phyloP scores from a whole-genome alignment of 306 rosid species.

The Gleditsia sinensis region DNA sequence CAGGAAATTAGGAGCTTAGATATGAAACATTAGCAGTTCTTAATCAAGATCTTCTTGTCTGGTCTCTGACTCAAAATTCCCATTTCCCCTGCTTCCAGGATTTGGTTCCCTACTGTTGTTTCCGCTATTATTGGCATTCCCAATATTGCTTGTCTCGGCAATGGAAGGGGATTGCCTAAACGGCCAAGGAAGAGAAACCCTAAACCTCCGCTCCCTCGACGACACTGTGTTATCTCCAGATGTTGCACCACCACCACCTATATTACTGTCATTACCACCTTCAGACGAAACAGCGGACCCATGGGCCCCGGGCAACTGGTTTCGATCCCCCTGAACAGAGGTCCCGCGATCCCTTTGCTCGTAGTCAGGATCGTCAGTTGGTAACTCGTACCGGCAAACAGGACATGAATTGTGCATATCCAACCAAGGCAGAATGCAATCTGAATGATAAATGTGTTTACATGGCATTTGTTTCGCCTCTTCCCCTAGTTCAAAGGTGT shows the following conservation, averaged over 20 bases:
- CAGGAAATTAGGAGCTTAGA: too few species aligned
- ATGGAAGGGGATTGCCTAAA: conserved; percentile 50
- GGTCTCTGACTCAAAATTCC: too few species aligned
- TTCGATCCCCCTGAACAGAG: conserved; percentile 29
- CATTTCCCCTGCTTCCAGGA: conserved; percentile 41
- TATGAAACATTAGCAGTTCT: too few species aligned
- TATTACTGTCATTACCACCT: conserved; percentile 21
- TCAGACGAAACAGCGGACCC: conserved; percentile 31
- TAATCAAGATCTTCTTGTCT: too few species aligned
- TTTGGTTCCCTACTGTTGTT: conserved; percentile 42
- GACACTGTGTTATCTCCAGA: conserved; percentile 39
- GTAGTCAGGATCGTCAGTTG: conserved; percentile 82
- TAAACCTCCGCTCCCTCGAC: conserved; percentile 57
- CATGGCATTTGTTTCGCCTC: too few species aligned
- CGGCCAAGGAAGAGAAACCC: conserved; percentile 68
- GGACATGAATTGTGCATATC: conserved; percentile 92
- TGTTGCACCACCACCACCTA: conserved; percentile 5
- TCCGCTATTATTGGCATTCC: conserved; percentile 38
- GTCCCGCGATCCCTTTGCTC: conserved; percentile 58
- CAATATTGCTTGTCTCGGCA: conserved; percentile 73
- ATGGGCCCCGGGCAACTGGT: conserved; percentile 33
- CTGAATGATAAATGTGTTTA: too few species aligned
- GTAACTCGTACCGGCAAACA: conserved; percentile 89
- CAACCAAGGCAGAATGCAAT: conserved; percentile 94
- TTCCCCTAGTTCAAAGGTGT: conserved; percentile 67